phyloP scores from a whole-genome alignment of 2,329 filamentous ascomycete species.

The Domatiomyces catenatus region DNA sequence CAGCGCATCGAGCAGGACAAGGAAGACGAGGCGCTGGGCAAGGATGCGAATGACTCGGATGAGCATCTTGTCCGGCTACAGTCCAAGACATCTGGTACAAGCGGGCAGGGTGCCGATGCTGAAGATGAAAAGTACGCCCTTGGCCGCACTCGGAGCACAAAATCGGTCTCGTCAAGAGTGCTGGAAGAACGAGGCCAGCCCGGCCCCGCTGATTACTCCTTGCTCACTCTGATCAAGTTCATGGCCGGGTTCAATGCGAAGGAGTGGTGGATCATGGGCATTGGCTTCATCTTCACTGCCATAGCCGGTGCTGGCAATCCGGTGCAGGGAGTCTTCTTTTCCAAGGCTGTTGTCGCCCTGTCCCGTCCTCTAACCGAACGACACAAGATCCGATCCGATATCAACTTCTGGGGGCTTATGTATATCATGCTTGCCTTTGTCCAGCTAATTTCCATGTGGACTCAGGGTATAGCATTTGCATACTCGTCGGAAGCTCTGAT shows the following conservation, averaged over 20 bases:
- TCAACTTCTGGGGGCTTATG: constrained; percentile 80
- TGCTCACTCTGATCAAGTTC: constrained; percentile 64
- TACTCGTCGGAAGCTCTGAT: constrained; percentile 76
- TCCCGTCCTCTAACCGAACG: constrained; percentile 37
- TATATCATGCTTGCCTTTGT: constrained; percentile 69
- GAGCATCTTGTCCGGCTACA: constrained; percentile 21
- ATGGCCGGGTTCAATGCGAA: constrained; percentile 63
- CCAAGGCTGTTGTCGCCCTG: constrained; percentile 67
- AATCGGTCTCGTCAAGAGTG: constrained; percentile 53
- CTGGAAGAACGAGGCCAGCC: constrained; percentile 42
- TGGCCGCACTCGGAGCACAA: constrained; percentile 33
- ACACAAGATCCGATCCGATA: constrained; percentile 47
- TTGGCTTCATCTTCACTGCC: constrained; percentile 57
- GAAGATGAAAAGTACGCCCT: constrained; percentile 23
- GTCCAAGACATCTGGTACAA: constrained; percentile 19
- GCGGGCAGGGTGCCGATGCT: constrained; percentile 15
- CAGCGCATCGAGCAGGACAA: constrained; percentile 59
- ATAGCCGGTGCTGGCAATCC: constrained; percentile 73
- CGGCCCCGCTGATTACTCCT: constrained; percentile 43
- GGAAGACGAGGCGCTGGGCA: constrained; percentile 21
- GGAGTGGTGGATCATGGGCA: constrained; percentile 56
- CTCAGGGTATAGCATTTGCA: constrained; percentile 62
- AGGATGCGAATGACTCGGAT: constrained; percentile 14
- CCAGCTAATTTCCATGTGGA: constrained; percentile 51
- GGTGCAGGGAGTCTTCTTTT: constrained; percentile 64